phyloP scores from a whole-genome alignment of 345 rosid species.

The Linum tenue region DNA sequence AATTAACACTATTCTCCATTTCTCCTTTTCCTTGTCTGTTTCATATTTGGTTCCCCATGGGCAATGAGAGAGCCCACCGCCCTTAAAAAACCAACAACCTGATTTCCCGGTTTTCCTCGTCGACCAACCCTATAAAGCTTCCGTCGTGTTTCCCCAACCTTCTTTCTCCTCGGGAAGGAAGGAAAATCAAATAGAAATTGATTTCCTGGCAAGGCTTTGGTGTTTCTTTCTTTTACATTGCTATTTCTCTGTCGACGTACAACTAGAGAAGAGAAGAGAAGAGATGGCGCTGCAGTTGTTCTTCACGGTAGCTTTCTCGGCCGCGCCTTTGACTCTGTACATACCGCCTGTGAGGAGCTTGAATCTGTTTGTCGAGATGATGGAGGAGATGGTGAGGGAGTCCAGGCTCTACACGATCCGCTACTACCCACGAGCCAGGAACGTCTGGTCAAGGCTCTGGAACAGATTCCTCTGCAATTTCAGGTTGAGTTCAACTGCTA shows the following conservation, averaged over 20 bases:
- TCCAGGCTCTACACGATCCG: conserved; percentile 46
- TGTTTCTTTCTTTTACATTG: background rate
- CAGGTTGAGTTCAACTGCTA: conserved; percentile 21
- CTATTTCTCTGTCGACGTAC: background rate
- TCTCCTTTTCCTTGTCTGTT: background rate
- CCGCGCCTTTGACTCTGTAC: conserved; percentile 73
- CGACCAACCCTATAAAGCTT: no score
- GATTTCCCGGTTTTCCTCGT: background rate
- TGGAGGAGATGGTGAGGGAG: conserved; percentile 56
- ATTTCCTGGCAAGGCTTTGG: background rate
- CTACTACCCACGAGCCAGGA: conserved; percentile 56
- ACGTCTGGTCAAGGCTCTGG: conserved; percentile 58
- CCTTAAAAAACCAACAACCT: background rate
- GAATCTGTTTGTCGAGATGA: conserved; percentile 56
- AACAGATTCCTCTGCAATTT: conserved; percentile 52
- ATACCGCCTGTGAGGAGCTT: conserved; percentile 79
- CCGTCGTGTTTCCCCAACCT: no score
- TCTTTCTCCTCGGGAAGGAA: no score
- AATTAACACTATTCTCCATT: background rate
- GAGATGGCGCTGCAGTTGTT: conserved; percentile 52
- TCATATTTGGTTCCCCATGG: background rate
- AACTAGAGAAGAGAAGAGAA: background rate
- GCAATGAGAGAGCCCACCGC: background rate
- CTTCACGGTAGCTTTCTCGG: conserved; percentile 84
- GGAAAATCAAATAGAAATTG: no score